Conservation (phyloP, 2,329 filamentous ascomycete genomes). For the Scolecobasidium constrictum region DNA sequence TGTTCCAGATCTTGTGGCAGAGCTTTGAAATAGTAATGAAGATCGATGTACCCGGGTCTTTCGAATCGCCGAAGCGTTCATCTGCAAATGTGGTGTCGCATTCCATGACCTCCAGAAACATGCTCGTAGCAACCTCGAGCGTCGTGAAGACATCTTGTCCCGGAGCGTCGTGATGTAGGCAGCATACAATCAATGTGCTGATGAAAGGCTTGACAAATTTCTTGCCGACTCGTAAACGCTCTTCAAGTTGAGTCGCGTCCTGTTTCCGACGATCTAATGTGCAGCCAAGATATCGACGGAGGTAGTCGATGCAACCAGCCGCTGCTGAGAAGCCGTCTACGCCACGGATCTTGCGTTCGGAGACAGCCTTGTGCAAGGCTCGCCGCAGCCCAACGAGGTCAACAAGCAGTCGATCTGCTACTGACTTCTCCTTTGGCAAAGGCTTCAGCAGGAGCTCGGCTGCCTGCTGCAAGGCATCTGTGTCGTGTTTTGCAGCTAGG, state of each 20-base stretch:
- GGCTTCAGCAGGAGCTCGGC: not conserved
- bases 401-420: conserved; percentile 24
- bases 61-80: not conserved
- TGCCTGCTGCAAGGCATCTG: not conserved
- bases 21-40: not conserved
- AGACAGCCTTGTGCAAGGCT: not conserved
- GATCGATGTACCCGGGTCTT: not conserved
- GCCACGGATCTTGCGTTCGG: not conserved
- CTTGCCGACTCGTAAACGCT: not conserved
- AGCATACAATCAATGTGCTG: conserved; percentile 8
- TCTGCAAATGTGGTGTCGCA: not conserved
- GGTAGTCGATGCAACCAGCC: not conserved
- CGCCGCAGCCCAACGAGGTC: conserved; percentile 22
- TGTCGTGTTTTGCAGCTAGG: too few relatives aligned
- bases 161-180: not conserved
- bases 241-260: not conserved
- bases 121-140: not conserved
- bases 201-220: conserved; percentile 17
- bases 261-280: not conserved
- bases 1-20: not conserved
- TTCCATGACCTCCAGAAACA: not conserved
- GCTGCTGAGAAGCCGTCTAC: not conserved
- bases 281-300: not conserved
- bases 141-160: not conserved
- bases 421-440: conserved; percentile 10